Conservation (phyloP, 352 stramenopile species). For the Globisporangium rhizosaccharum region DNA sequence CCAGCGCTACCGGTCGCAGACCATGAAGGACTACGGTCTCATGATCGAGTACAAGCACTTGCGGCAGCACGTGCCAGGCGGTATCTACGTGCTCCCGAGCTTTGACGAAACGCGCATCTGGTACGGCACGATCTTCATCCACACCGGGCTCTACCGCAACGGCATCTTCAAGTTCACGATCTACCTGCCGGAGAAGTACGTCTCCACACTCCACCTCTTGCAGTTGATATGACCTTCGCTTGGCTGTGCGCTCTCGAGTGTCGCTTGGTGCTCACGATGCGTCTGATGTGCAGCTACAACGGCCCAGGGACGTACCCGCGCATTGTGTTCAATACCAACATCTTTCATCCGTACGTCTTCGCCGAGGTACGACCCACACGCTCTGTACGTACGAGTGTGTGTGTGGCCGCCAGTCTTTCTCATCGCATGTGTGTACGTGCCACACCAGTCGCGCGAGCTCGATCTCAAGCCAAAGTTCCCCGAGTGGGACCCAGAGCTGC, state of each 20-base stretch:
- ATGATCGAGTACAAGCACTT: slow-evolving; percentile 98
- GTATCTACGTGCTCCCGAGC: slow-evolving; percentile 94
- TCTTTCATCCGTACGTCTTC: slow-evolving; percentile 94
- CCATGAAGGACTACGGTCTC: slow-evolving; percentile 93
- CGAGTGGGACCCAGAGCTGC: slow-evolving; percentile 90
- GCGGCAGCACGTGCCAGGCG: slow-evolving; percentile 90
- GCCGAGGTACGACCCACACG: slow-evolving; percentile 28
- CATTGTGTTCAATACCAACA: slow-evolving; percentile 89
- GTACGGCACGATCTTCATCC: slow-evolving; percentile 95
- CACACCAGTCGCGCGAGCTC: slow-evolving; percentile 73
- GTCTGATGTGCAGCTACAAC: slow-evolving; percentile 84
- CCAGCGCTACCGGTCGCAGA: slow-evolving; percentile 81
- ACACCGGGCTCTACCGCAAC: slow-evolving; percentile 92
- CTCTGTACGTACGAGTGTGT: not conserved
- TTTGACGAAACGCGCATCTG: slow-evolving; percentile 90
- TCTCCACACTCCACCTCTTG: not conserved
- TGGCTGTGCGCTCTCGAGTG: not conserved
- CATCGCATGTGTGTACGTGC: not conserved
- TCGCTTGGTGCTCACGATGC: slow-evolving; percentile 1
- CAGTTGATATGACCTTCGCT: not conserved
- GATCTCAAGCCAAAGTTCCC: slow-evolving; percentile 91
- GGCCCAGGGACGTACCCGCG: slow-evolving; percentile 88
- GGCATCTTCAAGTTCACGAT: slow-evolving; percentile 97
- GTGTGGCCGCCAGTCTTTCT: not conserved
- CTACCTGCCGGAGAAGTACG: slow-evolving; percentile 63